Base-by-base conservation (phyloP, 345 rosid genomes). In the Anacardium occidentale region DNA sequence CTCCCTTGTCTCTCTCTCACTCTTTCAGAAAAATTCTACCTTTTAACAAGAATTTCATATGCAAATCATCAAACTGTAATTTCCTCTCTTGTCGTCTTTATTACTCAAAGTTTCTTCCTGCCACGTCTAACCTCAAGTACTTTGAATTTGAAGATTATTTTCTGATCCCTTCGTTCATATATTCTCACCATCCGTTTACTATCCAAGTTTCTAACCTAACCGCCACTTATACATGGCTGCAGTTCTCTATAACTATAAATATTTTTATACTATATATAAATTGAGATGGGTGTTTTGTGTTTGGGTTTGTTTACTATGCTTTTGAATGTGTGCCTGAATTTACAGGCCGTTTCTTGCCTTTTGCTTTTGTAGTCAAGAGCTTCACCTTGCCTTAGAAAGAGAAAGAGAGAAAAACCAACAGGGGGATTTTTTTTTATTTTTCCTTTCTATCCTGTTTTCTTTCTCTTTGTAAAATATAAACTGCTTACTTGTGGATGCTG, bases 351-450 rank as follows among this genome's bases (percentile, higher is more conserved):
- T 85, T 83, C 84, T 42, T 76, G n/a, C 82, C 84, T 83, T 84
- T 85, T 82, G 85, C 93, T 86, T 85, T 88, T 70, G 73, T 73
- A 78, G 85, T 84, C 87, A 81, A 84, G 81, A 76, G 18, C 57
- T 51, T 76, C 69, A 60, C 29, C n/a, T 47, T 74, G 75, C 82
- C 79, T 82, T 78, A 77, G 48, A 32, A 20, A 62, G 32, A 68
- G 60, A 63, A 32, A 62, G 14, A 54, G 56, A 70, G 72, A 56
- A 64, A 12, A 56, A 26, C 68, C 67, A 74, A 61, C 72, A 78
- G 67, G 53, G 13, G 62, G 69, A 17, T 69, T 22, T 70, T 29
- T 61, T 34, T 72, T 44, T 51, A 21, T 11, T 25, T 70, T 62
- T 62, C 45, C 66, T 67, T 24, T 57, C 67, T 71, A 50, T 63